phyloP scores from a whole-genome alignment of 2,329 filamentous ascomycete species.

The Elsinoe ampelina region DNA sequence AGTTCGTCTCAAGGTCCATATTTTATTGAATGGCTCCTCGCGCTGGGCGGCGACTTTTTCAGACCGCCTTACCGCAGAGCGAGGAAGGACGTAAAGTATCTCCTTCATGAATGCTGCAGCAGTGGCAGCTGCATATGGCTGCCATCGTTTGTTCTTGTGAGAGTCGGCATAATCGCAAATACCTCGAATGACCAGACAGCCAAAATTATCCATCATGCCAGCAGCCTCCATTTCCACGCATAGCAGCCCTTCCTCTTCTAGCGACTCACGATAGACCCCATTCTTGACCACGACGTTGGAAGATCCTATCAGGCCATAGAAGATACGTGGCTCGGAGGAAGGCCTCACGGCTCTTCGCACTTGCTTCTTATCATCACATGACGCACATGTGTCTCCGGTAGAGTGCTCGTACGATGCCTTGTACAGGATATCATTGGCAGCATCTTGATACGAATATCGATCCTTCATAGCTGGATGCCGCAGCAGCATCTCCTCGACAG shows the following conservation, averaged over 20 bases:
- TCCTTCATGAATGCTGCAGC: slow-evolving; percentile 14
- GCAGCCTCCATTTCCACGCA: slow-evolving; percentile 21
- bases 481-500: not conserved
- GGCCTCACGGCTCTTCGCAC: not conserved
- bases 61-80: not conserved
- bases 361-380: not conserved
- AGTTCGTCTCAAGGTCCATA: not conserved
- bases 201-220: slow-evolving; percentile 17
- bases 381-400: not conserved
- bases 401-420: not conserved
- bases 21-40: not conserved
- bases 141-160: slow-evolving; percentile 20
- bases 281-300: slow-evolving; percentile 17
- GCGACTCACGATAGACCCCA: slow-evolving; percentile 13
- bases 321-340: not conserved
- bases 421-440: not conserved
- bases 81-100: slow-evolving; percentile 8
- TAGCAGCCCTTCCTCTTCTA: slow-evolving; percentile 20
- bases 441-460: not conserved
- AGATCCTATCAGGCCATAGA: slow-evolving; percentile 15
- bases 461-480: not conserved
- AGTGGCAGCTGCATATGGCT: slow-evolving; percentile 15
- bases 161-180: slow-evolving; percentile 20
- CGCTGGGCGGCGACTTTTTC: not conserved
- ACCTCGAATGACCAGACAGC: slow-evolving; percentile 17